These are phyloP conservation scores for Flagelloscypha sp. DNA, from an alignment of 768 basidiomycete species.

Conservation along the genomic window DNA sequence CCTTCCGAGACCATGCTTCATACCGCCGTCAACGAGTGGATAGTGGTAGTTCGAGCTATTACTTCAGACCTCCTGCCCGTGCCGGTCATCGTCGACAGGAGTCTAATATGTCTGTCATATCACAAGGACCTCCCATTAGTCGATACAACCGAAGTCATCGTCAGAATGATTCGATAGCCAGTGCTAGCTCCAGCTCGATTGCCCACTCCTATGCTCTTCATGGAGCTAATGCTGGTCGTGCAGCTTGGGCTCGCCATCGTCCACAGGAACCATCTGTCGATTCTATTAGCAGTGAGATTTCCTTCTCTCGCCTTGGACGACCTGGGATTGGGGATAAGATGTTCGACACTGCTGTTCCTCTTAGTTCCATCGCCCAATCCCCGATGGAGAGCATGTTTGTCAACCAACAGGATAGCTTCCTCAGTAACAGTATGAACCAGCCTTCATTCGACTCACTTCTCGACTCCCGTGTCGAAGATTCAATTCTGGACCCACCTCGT, in stretches of 20 bases:
- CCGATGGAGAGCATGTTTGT: conserved; percentile 38
- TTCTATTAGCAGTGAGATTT: conserved; percentile 58
- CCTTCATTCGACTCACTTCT: conserved; percentile 14
- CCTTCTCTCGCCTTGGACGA: conserved; percentile 47
- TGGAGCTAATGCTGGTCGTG: conserved; percentile 45
- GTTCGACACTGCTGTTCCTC: conserved; percentile 59
- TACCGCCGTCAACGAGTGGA: conserved; percentile 49
- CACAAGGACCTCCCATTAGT: conserved; percentile 59
- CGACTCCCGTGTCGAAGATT: conserved; percentile 44
- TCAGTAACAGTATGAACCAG: conserved; percentile 1
- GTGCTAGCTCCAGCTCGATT: conserved; percentile 49
- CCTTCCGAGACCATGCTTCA: conserved; percentile 34
- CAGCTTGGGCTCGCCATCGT: conserved; percentile 52
- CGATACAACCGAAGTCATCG: conserved; percentile 57
- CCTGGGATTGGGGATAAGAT: conserved; percentile 84
- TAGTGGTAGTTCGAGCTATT: conserved; percentile 74
- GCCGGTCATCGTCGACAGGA: conserved; percentile 52
- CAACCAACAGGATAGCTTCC: conserved; percentile 3
- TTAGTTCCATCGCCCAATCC: conserved; percentile 59
- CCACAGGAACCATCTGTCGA: conserved; percentile 55
- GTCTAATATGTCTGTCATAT: conserved; percentile 47
- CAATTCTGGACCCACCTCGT: conserved; percentile 50
- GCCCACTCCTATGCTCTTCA: conserved; percentile 47
- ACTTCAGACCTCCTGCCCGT: conserved; percentile 41
- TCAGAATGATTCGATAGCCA: conserved; percentile 35